Evolutionary conservation across 2,329 filamentous ascomycete species (phyloP), one percentile per base, ranked within the genome.

Genomic region (Ustulina deusta): DNA sequence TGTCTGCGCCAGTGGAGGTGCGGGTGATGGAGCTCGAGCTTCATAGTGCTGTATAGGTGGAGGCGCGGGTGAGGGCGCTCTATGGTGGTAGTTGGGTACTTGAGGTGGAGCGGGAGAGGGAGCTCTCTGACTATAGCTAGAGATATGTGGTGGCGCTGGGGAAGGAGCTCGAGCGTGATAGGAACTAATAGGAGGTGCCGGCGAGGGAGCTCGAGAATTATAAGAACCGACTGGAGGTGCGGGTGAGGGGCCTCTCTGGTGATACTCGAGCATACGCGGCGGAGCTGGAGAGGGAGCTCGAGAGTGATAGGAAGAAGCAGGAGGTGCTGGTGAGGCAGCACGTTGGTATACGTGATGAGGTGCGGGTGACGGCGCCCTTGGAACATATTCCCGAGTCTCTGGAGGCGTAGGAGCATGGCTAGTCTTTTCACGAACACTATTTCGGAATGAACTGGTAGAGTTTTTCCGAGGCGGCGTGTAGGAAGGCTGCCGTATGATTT

Each of bases 401-500:
- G 72, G 59, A 40, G 73, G 71, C 48, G 78, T 70, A 27, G 69
- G 65, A 34, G 61, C 65, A 64, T 72, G 71, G 20, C 62, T 60
- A 22, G 54, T 63, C 36, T 65, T 71, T 15, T 61, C 69, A n/a
- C 70, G 73, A 46, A 69, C 72, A 61, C 63, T 74, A 27, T 68
- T 74, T 72, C 70, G 72, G 52, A 79, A 78, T 6, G 83, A 84
- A 38, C 76, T 80, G 17, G 74, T 72, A 11, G 83, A 86, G 63
- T 83, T 78, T 63, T 84, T 82, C 65, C 80, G 77, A 22, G 81
- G 76, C 13, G 74, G 75, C 38, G 73, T 69, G 22, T 72, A 66
- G 25, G 77, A 75, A 59, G 71, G 62, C 27, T 87, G 82, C 69
- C 82, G 81, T 77, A 85, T 87, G n/a, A 84, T 82, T 71, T 87